Evolutionary conservation across 768 basidiomycete species (phyloP).

Genomic region (Piloderma croceum): DNA sequence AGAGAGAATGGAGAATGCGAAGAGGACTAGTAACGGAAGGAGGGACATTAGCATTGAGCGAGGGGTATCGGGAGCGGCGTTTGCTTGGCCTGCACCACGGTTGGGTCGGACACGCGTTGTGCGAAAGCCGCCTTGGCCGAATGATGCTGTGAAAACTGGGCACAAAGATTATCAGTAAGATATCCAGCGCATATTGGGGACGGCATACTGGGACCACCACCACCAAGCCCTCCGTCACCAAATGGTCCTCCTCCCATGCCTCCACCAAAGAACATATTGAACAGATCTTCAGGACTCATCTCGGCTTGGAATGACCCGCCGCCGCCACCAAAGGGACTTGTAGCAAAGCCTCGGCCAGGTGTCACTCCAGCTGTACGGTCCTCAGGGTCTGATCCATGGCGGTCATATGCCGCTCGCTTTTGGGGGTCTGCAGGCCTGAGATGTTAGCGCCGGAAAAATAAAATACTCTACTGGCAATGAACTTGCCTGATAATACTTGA

Average conservation of each 20-base stretch:
- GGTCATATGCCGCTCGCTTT: constrained; percentile 84
- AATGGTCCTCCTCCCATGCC: constrained; percentile 49
- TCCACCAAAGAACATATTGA: constrained; percentile 98
- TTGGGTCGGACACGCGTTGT: constrained; percentile 46
- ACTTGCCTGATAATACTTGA: constrained; percentile 78
- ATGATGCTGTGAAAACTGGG: constrained; percentile 69
- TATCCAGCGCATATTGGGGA: constrained; percentile 12
- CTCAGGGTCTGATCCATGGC: constrained; percentile 84
- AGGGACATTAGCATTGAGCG: constrained; percentile 71
- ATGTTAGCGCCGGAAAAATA: constrained; percentile 3
- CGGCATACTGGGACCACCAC: constrained; percentile 12
- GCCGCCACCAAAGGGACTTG: constrained; percentile 43
- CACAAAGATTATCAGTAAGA: constrained; percentile 7
- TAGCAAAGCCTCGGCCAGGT: constrained; percentile 49
- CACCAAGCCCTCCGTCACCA: constrained; percentile 50
- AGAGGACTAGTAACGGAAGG: constrained; percentile 77
- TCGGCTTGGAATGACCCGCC: constrained; percentile 67
- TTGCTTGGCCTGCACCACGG: constrained; percentile 5
- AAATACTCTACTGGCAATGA: neutral
- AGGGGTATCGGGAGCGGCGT: constrained; percentile 44
- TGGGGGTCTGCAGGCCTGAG: constrained; percentile 55
- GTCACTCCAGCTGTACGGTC: constrained; percentile 71
- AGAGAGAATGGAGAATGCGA: constrained; percentile 78
- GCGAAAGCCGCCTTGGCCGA: constrained; percentile 81
- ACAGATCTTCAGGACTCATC: constrained; percentile 91